Percentiles rank a stretch among this genome's conserved stretches.
Evolutionary conservation across 495 filamentous ascomycete species (phyloP).

Genomic region (Opeltia flavorubescens): DNA sequence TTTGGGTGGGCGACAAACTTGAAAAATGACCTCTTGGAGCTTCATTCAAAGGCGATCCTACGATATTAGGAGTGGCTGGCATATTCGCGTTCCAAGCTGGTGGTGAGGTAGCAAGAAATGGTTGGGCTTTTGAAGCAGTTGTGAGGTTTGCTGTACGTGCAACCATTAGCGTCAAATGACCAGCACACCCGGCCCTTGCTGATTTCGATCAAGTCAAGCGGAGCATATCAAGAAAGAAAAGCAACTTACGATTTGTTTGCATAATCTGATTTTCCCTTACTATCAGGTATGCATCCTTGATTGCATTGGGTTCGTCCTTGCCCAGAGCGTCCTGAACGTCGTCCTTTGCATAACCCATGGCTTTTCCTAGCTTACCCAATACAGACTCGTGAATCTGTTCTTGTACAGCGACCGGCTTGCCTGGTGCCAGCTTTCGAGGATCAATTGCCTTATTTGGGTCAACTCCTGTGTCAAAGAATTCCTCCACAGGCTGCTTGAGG

Average conservation of each 20-base stretch:
- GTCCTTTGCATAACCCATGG: slow-evolving; percentile 90
- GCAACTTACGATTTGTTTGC: slow-evolving; percentile 70
- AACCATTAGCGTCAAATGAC: not conserved
- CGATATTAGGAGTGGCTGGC: slow-evolving; percentile 21
- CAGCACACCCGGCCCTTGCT: not conserved
- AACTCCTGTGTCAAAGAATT: slow-evolving; percentile 83
- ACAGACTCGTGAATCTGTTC: slow-evolving; percentile 84
- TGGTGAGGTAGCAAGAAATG: slow-evolving; percentile 38
- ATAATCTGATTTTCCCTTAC: slow-evolving; percentile 96
- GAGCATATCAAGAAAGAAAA: not conserved
- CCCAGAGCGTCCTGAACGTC: slow-evolving; percentile 90
- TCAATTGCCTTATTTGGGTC: slow-evolving; percentile 84
- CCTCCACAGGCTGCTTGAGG: slow-evolving; percentile 76
- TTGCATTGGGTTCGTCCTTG: slow-evolving; percentile 85
- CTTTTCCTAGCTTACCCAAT: slow-evolving; percentile 87
- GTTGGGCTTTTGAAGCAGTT: slow-evolving; percentile 28
- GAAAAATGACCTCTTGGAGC: slow-evolving; percentile 7
- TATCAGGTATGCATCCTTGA: slow-evolving; percentile 98
- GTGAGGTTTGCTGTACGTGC: slow-evolving; percentile 27
- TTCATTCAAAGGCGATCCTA: slow-evolving; percentile 11
- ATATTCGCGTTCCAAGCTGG: slow-evolving; percentile 29
- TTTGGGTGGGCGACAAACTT: slow-evolving; percentile 3
- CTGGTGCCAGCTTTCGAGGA: slow-evolving; percentile 58
- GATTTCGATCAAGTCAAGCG: not conserved
- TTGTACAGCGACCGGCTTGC: slow-evolving; percentile 61